Conservation (phyloP, 768 basidiomycete genomes). For the Leccinellum albellum region DNA sequence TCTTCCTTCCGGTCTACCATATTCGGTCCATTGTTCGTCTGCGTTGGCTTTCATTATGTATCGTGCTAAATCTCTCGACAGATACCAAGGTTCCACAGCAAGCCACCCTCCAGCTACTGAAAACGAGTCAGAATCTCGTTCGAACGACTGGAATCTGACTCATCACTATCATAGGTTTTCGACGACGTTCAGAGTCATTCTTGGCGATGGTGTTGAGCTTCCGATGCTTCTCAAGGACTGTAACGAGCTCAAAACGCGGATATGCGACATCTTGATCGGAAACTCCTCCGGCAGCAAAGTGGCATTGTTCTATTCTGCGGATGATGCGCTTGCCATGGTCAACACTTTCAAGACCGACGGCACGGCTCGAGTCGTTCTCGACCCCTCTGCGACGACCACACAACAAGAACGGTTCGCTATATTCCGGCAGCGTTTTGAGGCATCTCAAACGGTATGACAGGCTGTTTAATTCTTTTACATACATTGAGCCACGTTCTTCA, state of each 20-base stretch:
- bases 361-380: conserved; percentile 43
- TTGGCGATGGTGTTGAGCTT: conserved; percentile 48
- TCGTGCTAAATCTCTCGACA: conserved; percentile 8
- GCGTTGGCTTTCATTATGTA: background rate
- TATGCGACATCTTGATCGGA: conserved; percentile 37
- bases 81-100: conserved; percentile 24
- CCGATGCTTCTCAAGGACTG: conserved; percentile 47
- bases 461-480: background rate
- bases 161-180: conserved; percentile 16
- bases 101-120: background rate
- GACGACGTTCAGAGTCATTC: conserved; percentile 43
- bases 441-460: conserved; percentile 50
- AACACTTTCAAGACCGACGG: conserved; percentile 50
- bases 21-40: conserved; percentile 60
- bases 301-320: conserved; percentile 56
- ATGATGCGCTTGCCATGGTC: conserved; percentile 48
- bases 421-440: conserved; percentile 47
- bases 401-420: conserved; percentile 46
- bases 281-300: conserved; percentile 41
- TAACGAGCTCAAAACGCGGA: conserved; percentile 29
- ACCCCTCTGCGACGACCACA: conserved; percentile 36
- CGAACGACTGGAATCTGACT: background rate
- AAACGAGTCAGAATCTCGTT: conserved; percentile 20
- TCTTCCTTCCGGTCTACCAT: conserved; percentile 56
- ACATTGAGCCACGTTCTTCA: conserved; percentile 23